Conservation (phyloP, 2,329 filamentous ascomycete genomes). For the Raffaelea albimanens region DNA sequence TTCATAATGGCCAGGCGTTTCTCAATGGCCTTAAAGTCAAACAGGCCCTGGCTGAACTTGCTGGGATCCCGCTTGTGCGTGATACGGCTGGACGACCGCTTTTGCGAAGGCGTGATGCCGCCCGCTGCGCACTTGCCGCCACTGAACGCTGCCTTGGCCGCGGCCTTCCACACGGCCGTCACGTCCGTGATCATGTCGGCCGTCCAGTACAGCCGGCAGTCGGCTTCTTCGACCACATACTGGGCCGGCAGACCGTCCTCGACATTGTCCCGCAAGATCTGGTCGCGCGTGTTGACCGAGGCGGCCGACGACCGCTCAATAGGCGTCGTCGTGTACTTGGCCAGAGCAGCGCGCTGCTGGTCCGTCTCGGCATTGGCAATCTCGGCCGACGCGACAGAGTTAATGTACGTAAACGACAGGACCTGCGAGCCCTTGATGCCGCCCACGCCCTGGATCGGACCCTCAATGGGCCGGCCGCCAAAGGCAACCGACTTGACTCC, state of each 20-base stretch:
- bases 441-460: slow-evolving; percentile 53
- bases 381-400: slow-evolving; percentile 12
- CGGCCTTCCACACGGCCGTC: slow-evolving; percentile 35
- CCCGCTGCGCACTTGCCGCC: slow-evolving; percentile 9
- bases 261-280: slow-evolving; percentile 24
- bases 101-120: slow-evolving; percentile 1
- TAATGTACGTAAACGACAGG: slow-evolving; percentile 7
- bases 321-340: slow-evolving; percentile 6
- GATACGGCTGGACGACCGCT: background rate
- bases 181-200: slow-evolving; percentile 36
- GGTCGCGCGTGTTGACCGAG: slow-evolving; percentile 29
- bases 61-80: background rate
- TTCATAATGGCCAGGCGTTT: background rate
- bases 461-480: slow-evolving; percentile 47
- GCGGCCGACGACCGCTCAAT: slow-evolving; percentile 7
- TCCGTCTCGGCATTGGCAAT: slow-evolving; percentile 6
- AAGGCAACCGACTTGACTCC: slow-evolving; percentile 49
- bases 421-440: slow-evolving; percentile 48
- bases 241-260: slow-evolving; percentile 34
- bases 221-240: slow-evolving; percentile 36
- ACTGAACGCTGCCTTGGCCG: slow-evolving; percentile 27
- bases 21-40: slow-evolving; percentile 3
- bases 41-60: background rate
- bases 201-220: slow-evolving; percentile 44
- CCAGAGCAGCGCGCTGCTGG: slow-evolving; percentile 6